phyloP scores from a whole-genome alignment of 1,284 basidiomycete genomes.

The Termitomyces sp. region DNA sequence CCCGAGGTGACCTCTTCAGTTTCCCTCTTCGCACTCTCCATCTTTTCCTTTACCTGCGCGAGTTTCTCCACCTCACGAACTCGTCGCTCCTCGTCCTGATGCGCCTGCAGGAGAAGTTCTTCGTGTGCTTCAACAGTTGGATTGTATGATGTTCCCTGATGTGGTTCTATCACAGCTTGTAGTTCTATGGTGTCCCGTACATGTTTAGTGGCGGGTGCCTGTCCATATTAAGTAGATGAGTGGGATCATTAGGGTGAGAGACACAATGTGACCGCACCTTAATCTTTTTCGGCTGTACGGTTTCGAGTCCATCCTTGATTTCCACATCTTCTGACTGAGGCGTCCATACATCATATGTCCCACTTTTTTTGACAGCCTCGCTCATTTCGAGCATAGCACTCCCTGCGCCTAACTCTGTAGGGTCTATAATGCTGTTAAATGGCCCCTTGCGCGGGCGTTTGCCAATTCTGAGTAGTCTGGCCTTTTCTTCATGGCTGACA shows the following conservation, averaged over 20 bases:
- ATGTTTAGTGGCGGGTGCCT: constrained; percentile 47
- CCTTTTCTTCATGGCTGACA: constrained; percentile 63
- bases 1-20: constrained; percentile 29
- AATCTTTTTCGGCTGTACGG: constrained; percentile 37
- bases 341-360: constrained; percentile 72
- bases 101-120: constrained; percentile 68
- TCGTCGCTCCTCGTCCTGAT: constrained; percentile 60
- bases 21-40: constrained; percentile 44
- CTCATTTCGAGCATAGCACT: constrained; percentile 58
- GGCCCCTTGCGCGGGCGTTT: constrained; percentile 66
- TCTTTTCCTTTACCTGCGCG: constrained; percentile 48
- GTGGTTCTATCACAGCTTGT: constrained; percentile 71
- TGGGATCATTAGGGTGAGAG: background rate
- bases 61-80: constrained; percentile 52
- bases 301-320: constrained; percentile 37
- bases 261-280: constrained; percentile 38
- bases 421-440: constrained; percentile 64
- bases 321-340: constrained; percentile 29
- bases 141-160: constrained; percentile 92
- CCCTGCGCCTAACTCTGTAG: constrained; percentile 56
- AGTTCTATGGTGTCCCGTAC: constrained; percentile 51
- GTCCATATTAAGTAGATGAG: background rate
- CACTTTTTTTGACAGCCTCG: constrained; percentile 66
- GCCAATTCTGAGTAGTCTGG: constrained; percentile 67
- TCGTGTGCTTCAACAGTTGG: constrained; percentile 77